A percentile compares a stretch with the other conserved stretches of the same genome.
phyloP scores from a whole-genome alignment of 2,329 filamentous ascomycete species.

The Penicillium sp. region DNA sequence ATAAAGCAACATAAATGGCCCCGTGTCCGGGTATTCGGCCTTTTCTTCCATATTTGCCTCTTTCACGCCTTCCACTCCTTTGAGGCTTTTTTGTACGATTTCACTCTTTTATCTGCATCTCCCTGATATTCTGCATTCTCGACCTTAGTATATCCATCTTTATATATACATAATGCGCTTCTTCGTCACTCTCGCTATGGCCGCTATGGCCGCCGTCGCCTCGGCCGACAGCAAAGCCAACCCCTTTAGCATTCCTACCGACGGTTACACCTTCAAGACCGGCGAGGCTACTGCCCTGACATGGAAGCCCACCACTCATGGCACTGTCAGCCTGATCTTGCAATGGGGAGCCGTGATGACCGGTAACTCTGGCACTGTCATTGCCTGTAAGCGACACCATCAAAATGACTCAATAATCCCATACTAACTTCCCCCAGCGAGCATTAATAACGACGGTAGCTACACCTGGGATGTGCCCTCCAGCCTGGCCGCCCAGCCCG shows the following conservation, averaged over 20 bases:
- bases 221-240: conserved; percentile 44
- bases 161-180: conserved; percentile 45
- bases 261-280: conserved; percentile 46
- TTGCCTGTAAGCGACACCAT: conserved; percentile 43
- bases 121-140: conserved; percentile 11
- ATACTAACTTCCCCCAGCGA: conserved; percentile 32
- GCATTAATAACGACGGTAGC: conserved; percentile 49
- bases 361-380: conserved; percentile 39
- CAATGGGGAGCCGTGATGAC: conserved; percentile 45
- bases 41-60: conserved; percentile 4
- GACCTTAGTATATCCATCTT: background rate
- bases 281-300: conserved; percentile 47
- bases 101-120: conserved; percentile 7
- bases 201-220: conserved; percentile 46
- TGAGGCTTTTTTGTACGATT: background rate
- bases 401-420: background rate
- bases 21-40: background rate
- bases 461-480: conserved; percentile 50
- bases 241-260: conserved; percentile 48
- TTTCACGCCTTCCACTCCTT: conserved; percentile 4
- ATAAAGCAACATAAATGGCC: background rate
- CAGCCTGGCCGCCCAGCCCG: conserved; percentile 41
- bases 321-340: conserved; percentile 54
- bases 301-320: conserved; percentile 51
- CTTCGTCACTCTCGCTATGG: conserved; percentile 42